A percentile compares a stretch with the other conserved stretches of the same genome.
These are phyloP conservation scores for Paramecium primaurelia DNA, from an alignment of 73 alveolate genomes.

Conservation along the genomic window DNA sequence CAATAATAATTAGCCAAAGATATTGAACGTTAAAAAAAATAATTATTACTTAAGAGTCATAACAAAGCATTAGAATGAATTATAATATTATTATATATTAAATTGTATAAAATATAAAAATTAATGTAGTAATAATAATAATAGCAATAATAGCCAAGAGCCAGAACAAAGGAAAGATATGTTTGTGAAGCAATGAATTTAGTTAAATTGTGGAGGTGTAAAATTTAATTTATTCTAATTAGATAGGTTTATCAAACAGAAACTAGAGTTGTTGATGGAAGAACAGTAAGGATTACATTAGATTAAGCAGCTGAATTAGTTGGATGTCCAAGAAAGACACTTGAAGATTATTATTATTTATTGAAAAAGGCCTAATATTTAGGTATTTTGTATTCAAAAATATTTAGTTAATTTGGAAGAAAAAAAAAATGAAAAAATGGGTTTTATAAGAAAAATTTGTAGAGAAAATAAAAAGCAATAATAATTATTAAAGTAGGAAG, in stretches of 20 bases:
- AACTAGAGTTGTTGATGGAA: conserved; percentile 30
- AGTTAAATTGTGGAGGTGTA: conserved; percentile 36
- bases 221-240: background rate
- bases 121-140: background rate
- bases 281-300: conserved; percentile 20
- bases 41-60: background rate
- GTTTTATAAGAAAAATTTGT: conserved; percentile 45
- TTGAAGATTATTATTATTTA: conserved; percentile 56
- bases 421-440: conserved; percentile 50
- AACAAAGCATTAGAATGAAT: background rate
- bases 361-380: conserved; percentile 44
- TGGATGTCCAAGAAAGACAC: conserved; percentile 57
- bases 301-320: conserved; percentile 59
- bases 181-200: conserved; percentile 37
- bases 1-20: background rate
- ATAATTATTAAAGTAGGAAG: background rate
- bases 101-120: background rate
- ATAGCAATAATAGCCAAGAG: background rate
- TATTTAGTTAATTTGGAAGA: conserved; percentile 38
- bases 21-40: background rate
- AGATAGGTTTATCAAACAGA: background rate
- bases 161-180: conserved; percentile 30
- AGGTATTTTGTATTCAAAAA: background rate
- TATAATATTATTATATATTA: background rate
- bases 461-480: conserved; percentile 7